Conservation (phyloP, 495 filamentous ascomycete species). For the Penicillium samsonianum region DNA sequence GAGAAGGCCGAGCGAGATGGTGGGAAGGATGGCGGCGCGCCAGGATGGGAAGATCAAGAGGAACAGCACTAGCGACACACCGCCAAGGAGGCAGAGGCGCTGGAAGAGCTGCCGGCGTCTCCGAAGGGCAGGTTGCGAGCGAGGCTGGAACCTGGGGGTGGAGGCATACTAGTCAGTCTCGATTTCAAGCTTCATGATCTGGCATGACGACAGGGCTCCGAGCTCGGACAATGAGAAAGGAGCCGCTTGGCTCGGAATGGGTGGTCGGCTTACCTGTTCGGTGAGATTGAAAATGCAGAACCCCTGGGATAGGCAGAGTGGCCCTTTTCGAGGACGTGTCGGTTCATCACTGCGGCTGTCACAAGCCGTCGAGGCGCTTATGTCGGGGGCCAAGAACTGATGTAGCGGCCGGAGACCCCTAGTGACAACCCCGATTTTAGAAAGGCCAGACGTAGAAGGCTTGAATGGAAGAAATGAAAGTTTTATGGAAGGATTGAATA, state of each 20-base stretch:
- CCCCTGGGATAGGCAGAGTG: conserved; percentile 64
- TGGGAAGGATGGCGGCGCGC: conserved; percentile 62
- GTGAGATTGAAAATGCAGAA: conserved; percentile 80
- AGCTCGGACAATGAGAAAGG: conserved; percentile 9
- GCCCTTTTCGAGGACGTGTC: conserved; percentile 76
- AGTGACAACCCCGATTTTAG: conserved; percentile 1
- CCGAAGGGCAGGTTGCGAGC: conserved; percentile 72
- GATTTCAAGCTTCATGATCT: conserved; percentile 8
- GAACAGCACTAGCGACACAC: conserved; percentile 60
- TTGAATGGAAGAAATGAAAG: neutral
- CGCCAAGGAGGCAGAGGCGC: conserved; percentile 57
- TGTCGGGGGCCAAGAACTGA: conserved; percentile 19
- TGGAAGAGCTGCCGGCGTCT: conserved; percentile 73
- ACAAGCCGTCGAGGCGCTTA: conserved; percentile 28
- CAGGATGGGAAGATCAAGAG: conserved; percentile 69
- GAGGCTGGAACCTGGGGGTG: conserved; percentile 75
- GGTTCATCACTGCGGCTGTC: conserved; percentile 48
- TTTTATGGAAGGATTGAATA: neutral
- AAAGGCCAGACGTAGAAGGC: neutral
- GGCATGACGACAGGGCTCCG: conserved; percentile 10
- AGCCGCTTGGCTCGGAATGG: conserved; percentile 1
- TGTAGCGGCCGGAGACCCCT: conserved; percentile 6
- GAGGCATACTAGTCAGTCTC: conserved; percentile 7
- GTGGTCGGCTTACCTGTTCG: conserved; percentile 66
- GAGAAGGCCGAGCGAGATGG: conserved; percentile 70